A percentile compares a stretch with the other conserved stretches of the same genome.
phyloP scores from a whole-genome alignment of 2,329 filamentous ascomycete genomes.

The Ceratocystis cacaofunesta region DNA sequence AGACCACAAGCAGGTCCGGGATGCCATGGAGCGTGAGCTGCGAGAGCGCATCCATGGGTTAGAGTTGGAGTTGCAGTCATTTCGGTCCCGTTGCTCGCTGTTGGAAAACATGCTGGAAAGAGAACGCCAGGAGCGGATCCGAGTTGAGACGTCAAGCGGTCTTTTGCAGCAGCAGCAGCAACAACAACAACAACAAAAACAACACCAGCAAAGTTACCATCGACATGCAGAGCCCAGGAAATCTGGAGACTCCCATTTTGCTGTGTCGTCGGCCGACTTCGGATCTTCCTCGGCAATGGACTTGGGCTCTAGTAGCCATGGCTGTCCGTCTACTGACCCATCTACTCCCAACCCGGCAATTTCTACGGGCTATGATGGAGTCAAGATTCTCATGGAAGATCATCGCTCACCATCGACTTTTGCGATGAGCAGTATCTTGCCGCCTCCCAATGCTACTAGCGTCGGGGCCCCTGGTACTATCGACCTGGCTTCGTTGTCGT shows the following conservation, averaged over 20 bases:
- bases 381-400: constrained; percentile 15
- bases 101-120: constrained; percentile 49
- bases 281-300: not conserved
- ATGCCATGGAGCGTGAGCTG: constrained; percentile 42
- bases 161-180: constrained; percentile 23
- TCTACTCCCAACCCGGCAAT: constrained; percentile 9
- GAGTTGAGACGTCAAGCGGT: constrained; percentile 29
- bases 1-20: constrained; percentile 41
- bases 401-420: constrained; percentile 17
- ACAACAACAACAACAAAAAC: constrained; percentile 20
- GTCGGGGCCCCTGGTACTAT: constrained; percentile 15
- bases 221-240: constrained; percentile 17
- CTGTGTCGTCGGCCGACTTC: constrained; percentile 9
- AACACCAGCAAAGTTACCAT: constrained; percentile 21
- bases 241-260: constrained; percentile 10
- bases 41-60: constrained; percentile 43
- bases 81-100: constrained; percentile 44
- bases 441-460: constrained; percentile 33
- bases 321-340: constrained; percentile 1
- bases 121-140: constrained; percentile 36
- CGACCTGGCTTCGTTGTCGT: constrained; percentile 29
- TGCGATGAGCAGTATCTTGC: constrained; percentile 43
- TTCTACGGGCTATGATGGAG: constrained; percentile 14
- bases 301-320: not conserved
- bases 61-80: constrained; percentile 51